phyloP scores from a whole-genome alignment of 805 yeast species.

The Kurtzmaniella cleridarum region DNA sequence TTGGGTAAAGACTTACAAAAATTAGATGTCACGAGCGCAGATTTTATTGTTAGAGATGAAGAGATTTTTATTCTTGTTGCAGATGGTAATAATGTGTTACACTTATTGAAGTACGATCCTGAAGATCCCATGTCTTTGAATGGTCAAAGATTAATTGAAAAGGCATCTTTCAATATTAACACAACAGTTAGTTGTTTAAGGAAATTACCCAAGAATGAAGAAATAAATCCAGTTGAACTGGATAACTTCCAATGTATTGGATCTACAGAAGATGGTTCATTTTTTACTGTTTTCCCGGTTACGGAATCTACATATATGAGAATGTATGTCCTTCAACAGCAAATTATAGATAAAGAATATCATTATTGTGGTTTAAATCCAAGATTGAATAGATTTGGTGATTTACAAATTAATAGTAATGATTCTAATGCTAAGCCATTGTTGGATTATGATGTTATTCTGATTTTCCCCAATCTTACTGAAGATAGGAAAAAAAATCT shows the following conservation, averaged over 20 bases:
- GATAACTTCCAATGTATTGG: slow-evolving; percentile 61
- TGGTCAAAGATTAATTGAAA: slow-evolving; percentile 70
- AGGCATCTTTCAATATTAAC: slow-evolving; percentile 67
- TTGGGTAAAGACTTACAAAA: slow-evolving; percentile 69
- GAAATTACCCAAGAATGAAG: slow-evolving; percentile 35
- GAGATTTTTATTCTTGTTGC: slow-evolving; percentile 62
- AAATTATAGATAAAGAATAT: slow-evolving; percentile 68
- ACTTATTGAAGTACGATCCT: slow-evolving; percentile 82
- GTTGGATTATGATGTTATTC: slow-evolving; percentile 57
- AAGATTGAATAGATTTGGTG: slow-evolving; percentile 51
- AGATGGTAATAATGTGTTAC: slow-evolving; percentile 63
- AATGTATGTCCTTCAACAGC: slow-evolving; percentile 82
- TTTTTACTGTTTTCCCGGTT: slow-evolving; percentile 69
- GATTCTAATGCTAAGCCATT: slow-evolving; percentile 52
- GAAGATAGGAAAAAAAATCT: slow-evolving; percentile 52
- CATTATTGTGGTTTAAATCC: slow-evolving; percentile 82
- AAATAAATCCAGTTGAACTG: slow-evolving; percentile 16
- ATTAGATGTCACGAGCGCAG: slow-evolving; percentile 65
- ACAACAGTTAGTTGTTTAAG: slow-evolving; percentile 52
- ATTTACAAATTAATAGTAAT: slow-evolving; percentile 28
- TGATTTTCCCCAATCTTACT: slow-evolving; percentile 47
- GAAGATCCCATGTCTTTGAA: slow-evolving; percentile 79
- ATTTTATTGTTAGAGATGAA: slow-evolving; percentile 67
- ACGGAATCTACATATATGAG: slow-evolving; percentile 73
- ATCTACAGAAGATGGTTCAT: slow-evolving; percentile 72